These are phyloP conservation scores for Gardenia jasminoides DNA, from an alignment of 257 asterid genomes.

Conservation along the genomic window DNA sequence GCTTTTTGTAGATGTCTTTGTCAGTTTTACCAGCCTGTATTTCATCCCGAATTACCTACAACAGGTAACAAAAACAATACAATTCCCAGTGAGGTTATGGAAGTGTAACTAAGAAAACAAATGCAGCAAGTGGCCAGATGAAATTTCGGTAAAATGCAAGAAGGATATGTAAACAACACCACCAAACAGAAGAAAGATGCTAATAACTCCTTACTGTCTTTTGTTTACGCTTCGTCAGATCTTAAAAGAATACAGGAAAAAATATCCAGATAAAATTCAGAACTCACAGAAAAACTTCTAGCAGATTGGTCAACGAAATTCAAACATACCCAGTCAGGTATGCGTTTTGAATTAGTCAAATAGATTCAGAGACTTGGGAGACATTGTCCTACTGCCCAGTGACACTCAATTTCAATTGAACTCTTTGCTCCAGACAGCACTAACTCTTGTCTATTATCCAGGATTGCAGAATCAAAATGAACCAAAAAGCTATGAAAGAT, in stretches of 20 bases:
- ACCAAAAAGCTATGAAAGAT: background rate
- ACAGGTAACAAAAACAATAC: conserved; percentile 3
- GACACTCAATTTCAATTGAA: too few species aligned
- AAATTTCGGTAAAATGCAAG: background rate
- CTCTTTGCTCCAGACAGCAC: too few species aligned
- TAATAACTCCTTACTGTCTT: background rate
- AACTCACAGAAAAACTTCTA: background rate
- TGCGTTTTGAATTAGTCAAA: background rate
- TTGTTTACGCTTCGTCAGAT: background rate
- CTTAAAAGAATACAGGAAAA: background rate
- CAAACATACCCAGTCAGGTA: background rate
- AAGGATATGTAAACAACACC: background rate
- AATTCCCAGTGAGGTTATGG: background rate
- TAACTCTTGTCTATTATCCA: background rate
- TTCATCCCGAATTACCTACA: conserved; percentile 74
- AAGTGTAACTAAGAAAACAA: background rate
- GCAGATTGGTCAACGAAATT: background rate
- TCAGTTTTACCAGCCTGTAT: conserved; percentile 72
- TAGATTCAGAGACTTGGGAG: background rate
- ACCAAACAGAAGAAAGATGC: background rate
- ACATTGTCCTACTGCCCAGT: background rate
- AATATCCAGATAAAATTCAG: background rate
- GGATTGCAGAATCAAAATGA: background rate
- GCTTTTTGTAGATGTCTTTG: conserved; percentile 80
- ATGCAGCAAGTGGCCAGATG: background rate